These are phyloP conservation scores for Picea sitchensis DNA, from an alignment of 75 land plant genomes.

Conservation along the genomic window DNA sequence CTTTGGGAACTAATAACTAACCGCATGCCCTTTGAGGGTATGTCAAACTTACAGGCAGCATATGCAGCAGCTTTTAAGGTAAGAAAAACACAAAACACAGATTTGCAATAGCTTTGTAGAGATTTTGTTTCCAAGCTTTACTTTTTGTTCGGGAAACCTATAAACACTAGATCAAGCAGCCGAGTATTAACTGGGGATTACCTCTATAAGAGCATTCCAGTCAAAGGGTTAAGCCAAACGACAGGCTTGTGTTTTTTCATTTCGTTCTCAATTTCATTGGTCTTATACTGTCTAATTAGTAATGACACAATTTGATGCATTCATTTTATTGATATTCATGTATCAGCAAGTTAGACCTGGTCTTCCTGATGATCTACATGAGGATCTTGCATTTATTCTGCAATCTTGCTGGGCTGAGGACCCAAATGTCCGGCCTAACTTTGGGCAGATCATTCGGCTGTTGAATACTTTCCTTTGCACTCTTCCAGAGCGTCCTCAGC, in stretches of 20 bases:
- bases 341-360: slow-evolving; percentile 68
- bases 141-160: background rate
- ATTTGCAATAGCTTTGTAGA: background rate
- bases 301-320: background rate
- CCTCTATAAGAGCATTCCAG: background rate
- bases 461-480: slow-evolving; percentile 66
- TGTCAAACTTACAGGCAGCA: slow-evolving; percentile 96
- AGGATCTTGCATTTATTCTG: slow-evolving; percentile 76
- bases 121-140: background rate
- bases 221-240: background rate
- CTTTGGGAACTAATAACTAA: slow-evolving; percentile 94
- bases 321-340: background rate
- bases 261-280: background rate
- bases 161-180: background rate
- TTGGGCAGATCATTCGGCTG: slow-evolving; percentile 82
- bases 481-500: slow-evolving; percentile 37
- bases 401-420: slow-evolving; percentile 98
- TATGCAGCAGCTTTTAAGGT: slow-evolving; percentile 99
- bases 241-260: background rate
- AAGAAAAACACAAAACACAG: background rate
- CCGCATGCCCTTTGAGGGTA: slow-evolving; percentile 96
- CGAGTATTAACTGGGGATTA: background rate
- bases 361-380: slow-evolving; percentile 50
- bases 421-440: slow-evolving; percentile 77
- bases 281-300: background rate